phyloP scores from a whole-genome alignment of 169 alveolate genomes.

The Babesia microti region DNA sequence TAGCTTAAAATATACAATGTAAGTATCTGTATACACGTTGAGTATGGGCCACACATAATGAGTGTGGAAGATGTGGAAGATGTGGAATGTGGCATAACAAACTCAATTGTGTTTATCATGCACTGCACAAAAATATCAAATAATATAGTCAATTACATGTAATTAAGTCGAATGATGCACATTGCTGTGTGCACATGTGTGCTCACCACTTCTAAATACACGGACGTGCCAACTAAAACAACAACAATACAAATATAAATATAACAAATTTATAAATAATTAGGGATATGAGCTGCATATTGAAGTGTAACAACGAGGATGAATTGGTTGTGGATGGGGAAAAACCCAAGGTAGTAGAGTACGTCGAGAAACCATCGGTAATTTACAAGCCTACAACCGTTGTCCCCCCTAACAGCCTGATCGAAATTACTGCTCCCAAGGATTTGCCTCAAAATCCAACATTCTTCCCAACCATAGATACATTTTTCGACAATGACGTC shows the following conservation, averaged over 20 bases:
- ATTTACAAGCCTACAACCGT: constrained; percentile 53
- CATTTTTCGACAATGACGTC: constrained; percentile 53
- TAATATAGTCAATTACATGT: too few species aligned
- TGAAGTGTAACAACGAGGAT: constrained; percentile 36
- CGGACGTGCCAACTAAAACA: too few species aligned
- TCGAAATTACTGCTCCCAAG: constrained; percentile 61
- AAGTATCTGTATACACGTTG: too few species aligned
- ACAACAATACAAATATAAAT: background rate
- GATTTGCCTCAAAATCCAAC: constrained; percentile 47
- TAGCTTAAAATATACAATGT: too few species aligned
- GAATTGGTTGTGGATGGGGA: constrained; percentile 38
- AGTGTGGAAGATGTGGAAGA: too few species aligned
- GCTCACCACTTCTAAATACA: too few species aligned
- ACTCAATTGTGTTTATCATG: too few species aligned
- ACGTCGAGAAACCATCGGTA: constrained; percentile 57
- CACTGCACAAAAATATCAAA: too few species aligned
- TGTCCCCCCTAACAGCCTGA: constrained; percentile 57
- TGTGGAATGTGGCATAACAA: too few species aligned
- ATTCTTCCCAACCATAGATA: constrained; percentile 62
- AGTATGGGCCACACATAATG: too few species aligned
- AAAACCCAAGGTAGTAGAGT: constrained; percentile 10
- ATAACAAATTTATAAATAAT: background rate
- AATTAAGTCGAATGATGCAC: too few species aligned
- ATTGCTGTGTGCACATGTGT: too few species aligned
- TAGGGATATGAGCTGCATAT: constrained; percentile 34